Evolutionary conservation across 108 stramenopile species (phyloP), one percentile per base, ranked within the genome.

Genomic region (Cyclotella distinguenda): DNA sequence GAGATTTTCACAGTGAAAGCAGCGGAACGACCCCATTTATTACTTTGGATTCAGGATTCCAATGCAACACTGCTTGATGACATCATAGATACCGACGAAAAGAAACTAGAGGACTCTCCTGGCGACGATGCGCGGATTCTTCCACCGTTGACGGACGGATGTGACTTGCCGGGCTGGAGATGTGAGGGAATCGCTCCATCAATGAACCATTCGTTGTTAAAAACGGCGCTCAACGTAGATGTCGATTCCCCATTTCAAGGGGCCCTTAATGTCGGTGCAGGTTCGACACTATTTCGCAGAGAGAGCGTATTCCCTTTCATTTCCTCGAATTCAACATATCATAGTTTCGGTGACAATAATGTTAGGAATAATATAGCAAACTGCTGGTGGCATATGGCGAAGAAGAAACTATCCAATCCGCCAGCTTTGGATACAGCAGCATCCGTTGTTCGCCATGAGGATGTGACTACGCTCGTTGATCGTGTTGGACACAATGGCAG

Each of bases 151-250:
- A 72, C 85, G 7, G 89, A 89, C 64, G 91, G 91, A n/a, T 85
- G 86, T 53, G 91, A 92, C 57, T 32, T 92, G 13, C 80, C 83
- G 15, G 85, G 86, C 16, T 92, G 87, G 87, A 78, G 91, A 49
- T 30, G 65, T 3, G 48, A 62, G 21, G 38, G 70, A 34, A 58
- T 88, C 15, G 77, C 85, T 18, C 64, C 74, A 8, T 48, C 28
- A 6, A 51, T 30, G 28, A 66, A 31, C 40, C 28, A 31, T 5
- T n/a, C n/a, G 45, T 9, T 40, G 2, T 39, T 12, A n/a, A 23
- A 46, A 31, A 59, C 38, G 12, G n/a, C 19, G n/a, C 18, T 22
- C 50, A 23, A 6, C 18, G 27, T 47, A 11, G 59, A 60, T 38
- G 32, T 67, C 18, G 74, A 67, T 16, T 50, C 6, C 32, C 60